Evolutionary conservation across 2,329 filamentous ascomycete species (phyloP).

Genomic region (Epichloe festucae): DNA sequence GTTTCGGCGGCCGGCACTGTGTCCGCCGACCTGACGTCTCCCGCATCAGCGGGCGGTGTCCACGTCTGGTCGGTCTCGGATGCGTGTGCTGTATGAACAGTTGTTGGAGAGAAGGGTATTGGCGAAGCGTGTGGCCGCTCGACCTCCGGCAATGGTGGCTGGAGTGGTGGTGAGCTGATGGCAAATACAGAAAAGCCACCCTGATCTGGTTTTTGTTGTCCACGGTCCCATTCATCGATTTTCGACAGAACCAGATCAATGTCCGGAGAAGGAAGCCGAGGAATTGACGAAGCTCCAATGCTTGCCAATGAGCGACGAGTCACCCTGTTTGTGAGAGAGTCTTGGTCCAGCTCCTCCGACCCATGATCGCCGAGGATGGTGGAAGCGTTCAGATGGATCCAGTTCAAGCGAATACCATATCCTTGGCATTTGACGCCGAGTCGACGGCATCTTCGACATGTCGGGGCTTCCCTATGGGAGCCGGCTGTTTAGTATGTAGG

Average conservation of each 20-base stretch:
- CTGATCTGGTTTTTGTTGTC: not conserved
- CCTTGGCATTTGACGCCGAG: slow-evolving; percentile 11
- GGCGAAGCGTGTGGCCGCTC: not conserved
- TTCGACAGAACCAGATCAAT: slow-evolving; percentile 2
- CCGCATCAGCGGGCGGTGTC: not conserved
- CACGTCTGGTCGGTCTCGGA: not conserved
- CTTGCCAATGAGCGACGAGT: not conserved
- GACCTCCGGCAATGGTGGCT: not conserved
- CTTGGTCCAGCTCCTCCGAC: not conserved
- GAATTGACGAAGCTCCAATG: not conserved
- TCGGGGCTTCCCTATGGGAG: not conserved
- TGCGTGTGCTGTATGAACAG: not conserved
- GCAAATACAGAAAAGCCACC: not conserved
- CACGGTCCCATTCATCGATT: slow-evolving; percentile 7
- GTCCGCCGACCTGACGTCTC: not conserved
- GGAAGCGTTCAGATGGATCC: slow-evolving; percentile 5
- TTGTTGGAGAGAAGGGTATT: not conserved
- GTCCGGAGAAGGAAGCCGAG: slow-evolving; percentile 2
- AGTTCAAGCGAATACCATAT: slow-evolving; percentile 10
- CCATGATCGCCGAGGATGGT: not conserved
- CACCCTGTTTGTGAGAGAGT: not conserved
- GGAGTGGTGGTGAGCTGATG: not conserved
- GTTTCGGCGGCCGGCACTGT: not conserved
- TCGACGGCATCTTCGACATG: slow-evolving; percentile 6
- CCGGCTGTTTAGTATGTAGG: not conserved